Base-by-base conservation (phyloP, 2,329 filamentous ascomycete species). In the Akanthomyces muscarius region DNA sequence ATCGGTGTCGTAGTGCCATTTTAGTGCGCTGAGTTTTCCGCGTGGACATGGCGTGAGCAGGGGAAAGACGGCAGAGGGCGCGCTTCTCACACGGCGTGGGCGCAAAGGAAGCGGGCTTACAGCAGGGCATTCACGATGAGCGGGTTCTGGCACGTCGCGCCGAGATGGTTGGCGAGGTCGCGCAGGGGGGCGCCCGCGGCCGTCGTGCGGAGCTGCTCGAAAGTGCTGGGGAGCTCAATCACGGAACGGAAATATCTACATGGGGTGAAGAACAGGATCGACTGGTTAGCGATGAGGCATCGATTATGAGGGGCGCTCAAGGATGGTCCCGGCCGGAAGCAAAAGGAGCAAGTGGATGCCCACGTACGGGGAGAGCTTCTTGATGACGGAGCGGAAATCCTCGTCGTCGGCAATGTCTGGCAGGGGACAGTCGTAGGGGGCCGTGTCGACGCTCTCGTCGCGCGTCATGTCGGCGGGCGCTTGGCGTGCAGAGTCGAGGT, bases 91-190 rank as follows among this genome's bases (percentile, higher is more conserved):
- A 36, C 7, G 8, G 33, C 33, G 8, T 36, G 16, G 16, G 16
- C 7, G 50, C 14, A 30, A 16, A 10, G 4, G 42, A 63, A 63
- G 62, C n/a, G 13, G 13, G 83, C 86, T 73, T 77, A 91, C 88
- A 93, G 77, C 38, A 93, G 77, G 56, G 89, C 89, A 70, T 89
- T 89, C 51, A 92, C 87, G 61, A 91, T 84, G 64, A 84, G 85
- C 5, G 84, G 86, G 71, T 92, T 89, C 63, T 85, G 86, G 69
- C 88, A 87, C 23, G 81, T 81, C 25, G 80, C 72, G 60, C 81
- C 82, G 36, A 93, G 79, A 71, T 91, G 84, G 47, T 86, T 82
- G 54, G 90, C 86, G 61, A 93, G 76, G 25, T 74, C 71, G 33
- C 78, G 83, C 69, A 84, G 79, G 68, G 78, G 85, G 65, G 79